Evolutionary conservation across 2,329 filamentous ascomycete species (phyloP).

Genomic region (Fusarium keratoplasticum): DNA sequence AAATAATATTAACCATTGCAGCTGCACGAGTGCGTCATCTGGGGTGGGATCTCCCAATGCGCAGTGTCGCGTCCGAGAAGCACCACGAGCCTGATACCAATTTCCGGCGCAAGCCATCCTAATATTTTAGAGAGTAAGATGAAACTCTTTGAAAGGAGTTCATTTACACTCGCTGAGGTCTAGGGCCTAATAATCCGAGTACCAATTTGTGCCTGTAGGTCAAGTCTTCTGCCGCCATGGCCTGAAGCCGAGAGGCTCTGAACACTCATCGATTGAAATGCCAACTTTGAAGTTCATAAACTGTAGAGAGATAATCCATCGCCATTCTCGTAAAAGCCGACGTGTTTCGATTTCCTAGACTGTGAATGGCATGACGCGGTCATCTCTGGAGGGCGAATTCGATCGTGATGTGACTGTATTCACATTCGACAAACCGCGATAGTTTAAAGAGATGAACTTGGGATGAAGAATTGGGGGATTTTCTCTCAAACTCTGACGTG

Average conservation of each 20-base stretch:
- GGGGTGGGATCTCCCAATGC: too few relatives aligned
- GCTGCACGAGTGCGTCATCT: too few relatives aligned
- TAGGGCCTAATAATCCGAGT: too few relatives aligned
- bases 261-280: background rate
- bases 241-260: background rate
- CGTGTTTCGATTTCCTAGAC: too few relatives aligned
- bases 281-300: too few relatives aligned
- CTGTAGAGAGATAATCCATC: too few relatives aligned
- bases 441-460: background rate
- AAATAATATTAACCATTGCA: too few relatives aligned
- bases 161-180: background rate
- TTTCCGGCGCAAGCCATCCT: background rate
- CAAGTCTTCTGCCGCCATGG: background rate
- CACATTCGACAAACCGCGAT: background rate
- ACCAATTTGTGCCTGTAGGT: too few relatives aligned
- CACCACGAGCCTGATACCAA: constrained; percentile 16
- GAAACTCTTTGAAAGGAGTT: background rate
- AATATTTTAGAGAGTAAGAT: background rate
- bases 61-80: background rate
- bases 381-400: background rate
- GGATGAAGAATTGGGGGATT: too few relatives aligned
- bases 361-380: background rate
- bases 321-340: too few relatives aligned
- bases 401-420: background rate
- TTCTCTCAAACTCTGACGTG: too few relatives aligned